Conservation (phyloP, 2,329 filamentous ascomycete genomes). For the Ophiostoma ulmi region DNA sequence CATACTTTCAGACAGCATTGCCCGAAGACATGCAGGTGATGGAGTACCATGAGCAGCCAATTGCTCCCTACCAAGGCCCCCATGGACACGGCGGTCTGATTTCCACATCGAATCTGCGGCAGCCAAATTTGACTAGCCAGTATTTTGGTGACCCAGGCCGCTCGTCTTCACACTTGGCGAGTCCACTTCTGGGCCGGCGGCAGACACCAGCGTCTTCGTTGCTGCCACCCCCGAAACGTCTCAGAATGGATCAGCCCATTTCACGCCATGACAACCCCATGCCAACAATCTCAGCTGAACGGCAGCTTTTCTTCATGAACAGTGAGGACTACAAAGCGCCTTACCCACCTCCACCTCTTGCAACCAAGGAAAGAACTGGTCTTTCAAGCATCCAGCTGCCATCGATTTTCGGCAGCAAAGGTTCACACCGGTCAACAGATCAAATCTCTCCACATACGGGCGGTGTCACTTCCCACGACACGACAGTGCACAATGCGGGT, state of each 20-base stretch:
- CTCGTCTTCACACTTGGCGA: background rate
- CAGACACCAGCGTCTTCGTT: background rate
- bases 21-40: background rate
- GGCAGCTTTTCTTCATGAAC: background rate
- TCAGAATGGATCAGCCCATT: background rate
- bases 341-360: conserved; percentile 2
- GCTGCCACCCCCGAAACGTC: background rate
- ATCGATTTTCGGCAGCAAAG: conserved; percentile 5
- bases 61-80: background rate
- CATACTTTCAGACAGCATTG: background rate
- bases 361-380: background rate
- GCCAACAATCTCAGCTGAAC: background rate
- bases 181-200: background rate
- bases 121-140: background rate
- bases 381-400: background rate
- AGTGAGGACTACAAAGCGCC: background rate
- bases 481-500: background rate
- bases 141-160: background rate
- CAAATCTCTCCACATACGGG: background rate
- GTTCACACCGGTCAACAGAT: background rate
- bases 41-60: background rate
- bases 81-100: background rate
- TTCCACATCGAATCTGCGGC: background rate
- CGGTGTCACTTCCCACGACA: background rate
- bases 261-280: background rate